Evolutionary conservation across 495 filamentous ascomycete species (phyloP).

Genomic region (Cetradonia linearis): DNA sequence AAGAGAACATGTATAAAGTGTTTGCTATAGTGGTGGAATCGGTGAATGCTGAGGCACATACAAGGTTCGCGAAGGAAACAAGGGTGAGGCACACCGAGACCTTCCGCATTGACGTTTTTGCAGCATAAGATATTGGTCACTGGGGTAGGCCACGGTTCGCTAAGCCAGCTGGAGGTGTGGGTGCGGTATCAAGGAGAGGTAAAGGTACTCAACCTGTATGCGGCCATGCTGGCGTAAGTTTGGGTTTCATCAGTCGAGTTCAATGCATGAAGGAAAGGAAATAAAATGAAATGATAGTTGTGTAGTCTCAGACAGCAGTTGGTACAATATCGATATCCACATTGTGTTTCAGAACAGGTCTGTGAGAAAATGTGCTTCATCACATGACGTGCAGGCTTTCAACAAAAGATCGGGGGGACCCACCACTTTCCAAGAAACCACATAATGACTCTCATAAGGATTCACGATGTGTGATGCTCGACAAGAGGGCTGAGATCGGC

Average conservation of each 20-base stretch:
- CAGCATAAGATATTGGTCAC: not conserved
- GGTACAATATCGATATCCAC: slow-evolving; percentile 38
- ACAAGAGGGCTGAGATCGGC: not conserved
- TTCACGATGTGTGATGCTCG: not conserved
- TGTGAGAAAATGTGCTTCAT: slow-evolving; percentile 46
- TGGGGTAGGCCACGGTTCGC: not conserved
- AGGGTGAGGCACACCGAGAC: not conserved
- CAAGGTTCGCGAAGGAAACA: not conserved
- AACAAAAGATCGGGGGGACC: not conserved
- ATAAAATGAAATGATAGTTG: not conserved
- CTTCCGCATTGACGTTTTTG: not conserved
- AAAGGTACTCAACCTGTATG: not conserved
- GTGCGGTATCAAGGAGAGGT: not conserved
- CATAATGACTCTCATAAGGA: not conserved
- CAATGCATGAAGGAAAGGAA: not conserved
- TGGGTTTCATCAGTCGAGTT: not conserved
- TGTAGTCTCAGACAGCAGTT: slow-evolving; percentile 40
- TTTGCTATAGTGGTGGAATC: not conserved
- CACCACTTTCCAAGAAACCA: not conserved
- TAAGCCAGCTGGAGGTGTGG: not conserved
- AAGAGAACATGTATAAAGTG: not conserved
- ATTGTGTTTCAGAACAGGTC: slow-evolving; percentile 46
- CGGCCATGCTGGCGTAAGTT: not conserved
- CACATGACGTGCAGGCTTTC: slow-evolving; percentile 26
- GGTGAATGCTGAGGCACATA: not conserved